phyloP scores from a whole-genome alignment of 139 green algal genomes.

The Mychonastes homosphaera region DNA sequence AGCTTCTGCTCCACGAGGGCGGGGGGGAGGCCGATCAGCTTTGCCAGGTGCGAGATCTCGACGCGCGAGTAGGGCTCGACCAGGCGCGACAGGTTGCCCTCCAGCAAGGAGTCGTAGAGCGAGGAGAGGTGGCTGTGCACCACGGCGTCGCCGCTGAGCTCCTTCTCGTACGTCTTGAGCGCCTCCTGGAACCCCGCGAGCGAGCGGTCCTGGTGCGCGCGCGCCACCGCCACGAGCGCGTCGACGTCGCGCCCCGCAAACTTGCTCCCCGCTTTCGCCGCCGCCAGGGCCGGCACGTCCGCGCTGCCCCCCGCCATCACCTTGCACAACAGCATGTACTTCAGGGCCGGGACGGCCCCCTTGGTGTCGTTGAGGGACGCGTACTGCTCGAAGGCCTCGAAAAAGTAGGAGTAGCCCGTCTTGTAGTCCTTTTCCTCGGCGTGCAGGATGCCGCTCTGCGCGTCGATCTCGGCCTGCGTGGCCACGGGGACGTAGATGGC shows the following conservation, averaged over 20 bases:
- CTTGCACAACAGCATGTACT: conserved; percentile 99
- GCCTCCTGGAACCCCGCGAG: conserved; percentile 69
- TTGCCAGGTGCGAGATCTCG: conserved; percentile 84
- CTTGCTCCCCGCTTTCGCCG: conserved; percentile 87
- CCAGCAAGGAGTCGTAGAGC: conserved; percentile 54
- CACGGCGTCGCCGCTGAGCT: conserved; percentile 79
- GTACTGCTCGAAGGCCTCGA: conserved; percentile 91
- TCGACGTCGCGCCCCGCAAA: conserved; percentile 80
- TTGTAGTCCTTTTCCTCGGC: conserved; percentile 98
- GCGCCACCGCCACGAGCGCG: conserved; percentile 78
- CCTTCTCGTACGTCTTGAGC: conserved; percentile 50
- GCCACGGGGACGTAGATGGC: conserved; percentile 91
- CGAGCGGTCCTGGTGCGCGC: conserved; percentile 75
- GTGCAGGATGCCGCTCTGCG: conserved; percentile 85
- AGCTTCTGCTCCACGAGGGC: conserved; percentile 82
- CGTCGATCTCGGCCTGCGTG: conserved; percentile 83
- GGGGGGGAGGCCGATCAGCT: conserved; percentile 76
- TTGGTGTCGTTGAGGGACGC: conserved; percentile 64
- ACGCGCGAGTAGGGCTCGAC: conserved; percentile 92
- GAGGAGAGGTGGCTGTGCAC: conserved; percentile 73
- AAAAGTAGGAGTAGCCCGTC: conserved; percentile 98
- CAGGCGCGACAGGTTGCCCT: conserved; percentile 57
- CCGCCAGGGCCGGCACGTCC: conserved; percentile 70
- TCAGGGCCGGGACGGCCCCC: conserved; percentile 73
- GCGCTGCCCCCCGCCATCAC: conserved; percentile 21